Base-by-base conservation (phyloP, 805 yeast species). In the Wickerhamiella brachini region DNA sequence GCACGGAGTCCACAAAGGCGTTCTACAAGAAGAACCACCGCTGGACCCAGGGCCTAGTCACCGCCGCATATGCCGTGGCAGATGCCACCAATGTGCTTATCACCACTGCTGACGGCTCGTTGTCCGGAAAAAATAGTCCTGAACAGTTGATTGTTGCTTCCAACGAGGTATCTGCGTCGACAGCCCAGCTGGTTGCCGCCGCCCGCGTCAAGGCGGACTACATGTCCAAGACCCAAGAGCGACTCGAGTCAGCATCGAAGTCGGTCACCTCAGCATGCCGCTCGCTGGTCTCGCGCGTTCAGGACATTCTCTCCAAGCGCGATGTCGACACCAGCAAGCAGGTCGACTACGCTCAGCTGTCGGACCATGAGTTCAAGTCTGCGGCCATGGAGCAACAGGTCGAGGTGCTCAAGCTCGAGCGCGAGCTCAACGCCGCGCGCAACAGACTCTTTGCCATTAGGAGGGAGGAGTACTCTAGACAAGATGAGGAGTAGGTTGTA, bases 371-470 rank as follows among this genome's bases (percentile, higher is more conserved):
- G 65, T 86, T 85, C 59, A 84, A 83, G 66, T 83, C 94, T 0
- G 76, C 78, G 21, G 93, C 88, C 59, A 85, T 87, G 95, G 95
- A 86, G 62, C 95, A 86, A 65, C 96, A 87, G 65, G 95, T 87
- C 6, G 89, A 85, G 62, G 87, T 88, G 48, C 71, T 87, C 66
- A 85, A 84, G 65, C 71, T 87, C 51, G 95, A 87, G 61, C 84
- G 84, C 58, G 76, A 83, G 45, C 71, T 88, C 58, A 69, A 68
- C 46, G 65, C 76, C 20, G 93, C 95, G 0, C 74, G 95, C 64
- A 85, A 84, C 68, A 77, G 84, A 59, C 71, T 87, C 54, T 93
- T 94, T 26, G 94, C 85, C 57, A 87, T 88, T 54, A 72, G 96
- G 64, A 83, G 83, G 65, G 79, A 75, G 51, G 82, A 89, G 51